Percentiles rank a stretch among this genome's conserved stretches.
Evolutionary conservation across 179 eudicot genomes (phyloP).

Genomic region (Drosera spatulata): DNA sequence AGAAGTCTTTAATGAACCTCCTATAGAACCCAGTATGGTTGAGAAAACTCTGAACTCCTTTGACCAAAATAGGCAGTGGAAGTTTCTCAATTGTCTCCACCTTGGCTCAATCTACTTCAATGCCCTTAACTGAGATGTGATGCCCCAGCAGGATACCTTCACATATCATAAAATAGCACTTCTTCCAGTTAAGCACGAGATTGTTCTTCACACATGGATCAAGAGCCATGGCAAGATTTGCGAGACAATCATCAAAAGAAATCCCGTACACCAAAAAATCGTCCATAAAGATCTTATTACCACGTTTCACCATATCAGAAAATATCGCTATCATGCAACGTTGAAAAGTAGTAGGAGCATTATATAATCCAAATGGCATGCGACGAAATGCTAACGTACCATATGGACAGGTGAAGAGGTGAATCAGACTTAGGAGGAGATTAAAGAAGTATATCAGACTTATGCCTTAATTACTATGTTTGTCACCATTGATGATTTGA

Average conservation of each 20-base stretch:
- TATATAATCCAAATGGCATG: too few relatives aligned
- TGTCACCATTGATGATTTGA: too few relatives aligned
- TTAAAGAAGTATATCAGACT: too few relatives aligned
- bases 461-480: too few relatives aligned
- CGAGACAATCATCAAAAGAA: not conserved
- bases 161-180: not conserved
- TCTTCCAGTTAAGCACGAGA: too few relatives aligned
- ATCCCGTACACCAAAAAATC: not conserved
- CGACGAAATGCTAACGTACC: too few relatives aligned
- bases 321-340: slow-evolving; percentile 1
- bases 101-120: slow-evolving; percentile 1
- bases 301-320: not conserved
- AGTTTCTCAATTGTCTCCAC: not conserved
- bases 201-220: slow-evolving; percentile 1
- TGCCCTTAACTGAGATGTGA: not conserved
- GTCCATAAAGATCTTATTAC: slow-evolving; percentile 5
- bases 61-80: not conserved
- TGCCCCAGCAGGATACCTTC: not conserved
- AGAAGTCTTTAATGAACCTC: not conserved
- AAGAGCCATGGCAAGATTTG: not conserved
- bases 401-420: too few relatives aligned
- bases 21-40: not conserved
- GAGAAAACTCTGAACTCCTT: not conserved
- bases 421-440: too few relatives aligned
- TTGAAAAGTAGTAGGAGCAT: too few relatives aligned